Percentiles rank a stretch among this genome's conserved stretches.
Conservation (phyloP, 352 stramenopile species). For the Phytophthora foliorum region DNA sequence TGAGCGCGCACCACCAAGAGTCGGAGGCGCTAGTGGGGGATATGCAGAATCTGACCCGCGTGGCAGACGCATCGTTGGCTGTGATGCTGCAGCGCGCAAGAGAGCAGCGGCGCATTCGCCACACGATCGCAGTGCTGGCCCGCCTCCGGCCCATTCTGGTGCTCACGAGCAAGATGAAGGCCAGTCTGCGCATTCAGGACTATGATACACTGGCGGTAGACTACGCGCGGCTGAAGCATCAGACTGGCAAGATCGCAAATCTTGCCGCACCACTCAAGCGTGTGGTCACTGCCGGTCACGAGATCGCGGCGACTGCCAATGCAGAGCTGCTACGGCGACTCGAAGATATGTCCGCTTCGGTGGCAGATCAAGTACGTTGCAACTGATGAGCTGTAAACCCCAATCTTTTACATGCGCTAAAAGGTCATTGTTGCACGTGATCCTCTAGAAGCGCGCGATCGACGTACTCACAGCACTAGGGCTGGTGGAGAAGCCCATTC, state of each 20-base stretch:
- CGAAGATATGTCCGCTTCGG: constrained; percentile 65
- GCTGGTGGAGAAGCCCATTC: constrained; percentile 69
- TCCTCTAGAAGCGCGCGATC: constrained; percentile 62
- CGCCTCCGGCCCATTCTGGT: constrained; percentile 79
- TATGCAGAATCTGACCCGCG: constrained; percentile 66
- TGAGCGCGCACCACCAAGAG: constrained; percentile 70
- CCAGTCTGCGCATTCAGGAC: constrained; percentile 65
- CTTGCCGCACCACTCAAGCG: constrained; percentile 60
- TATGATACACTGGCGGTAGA: constrained; percentile 82
- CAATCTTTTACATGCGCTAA: constrained; percentile 11
- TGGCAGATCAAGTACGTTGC: constrained; percentile 62
- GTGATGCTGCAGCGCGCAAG: constrained; percentile 82
- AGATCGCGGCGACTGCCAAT: constrained; percentile 72
- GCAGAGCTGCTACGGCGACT: constrained; percentile 67
- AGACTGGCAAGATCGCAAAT: constrained; percentile 67
- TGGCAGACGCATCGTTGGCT: constrained; percentile 74
- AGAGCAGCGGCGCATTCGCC: constrained; percentile 80
- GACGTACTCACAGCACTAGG: constrained; percentile 64
- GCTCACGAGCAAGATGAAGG: constrained; percentile 81
- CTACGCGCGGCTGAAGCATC: constrained; percentile 74
- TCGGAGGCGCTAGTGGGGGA: constrained; percentile 57
- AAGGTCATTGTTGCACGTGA: background rate
- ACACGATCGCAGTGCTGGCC: constrained; percentile 75
- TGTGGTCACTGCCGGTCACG: constrained; percentile 65
- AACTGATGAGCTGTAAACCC: background rate